These are phyloP conservation scores for Colletotrichum endophyticum DNA, from an alignment of 2,329 filamentous ascomycete species.

Conservation along the genomic window DNA sequence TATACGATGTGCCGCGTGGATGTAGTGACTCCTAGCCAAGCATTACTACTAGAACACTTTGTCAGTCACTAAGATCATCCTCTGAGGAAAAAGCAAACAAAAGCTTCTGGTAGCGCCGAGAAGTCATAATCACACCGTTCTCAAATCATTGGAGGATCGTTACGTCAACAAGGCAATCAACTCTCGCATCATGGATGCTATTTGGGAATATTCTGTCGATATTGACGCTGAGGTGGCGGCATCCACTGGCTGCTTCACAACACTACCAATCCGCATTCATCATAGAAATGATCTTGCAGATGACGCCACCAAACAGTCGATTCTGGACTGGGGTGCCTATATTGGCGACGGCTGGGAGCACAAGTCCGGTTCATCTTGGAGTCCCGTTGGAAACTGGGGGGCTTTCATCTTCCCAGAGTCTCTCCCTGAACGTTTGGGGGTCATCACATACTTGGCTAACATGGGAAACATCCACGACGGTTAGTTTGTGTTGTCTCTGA, in stretches of 20 bases:
- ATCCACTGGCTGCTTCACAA: slow-evolving; percentile 1
- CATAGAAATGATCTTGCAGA: neutral
- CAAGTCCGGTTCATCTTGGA: neutral
- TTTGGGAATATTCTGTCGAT: neutral
- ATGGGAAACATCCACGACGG: slow-evolving; percentile 11
- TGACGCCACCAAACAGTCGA: neutral
- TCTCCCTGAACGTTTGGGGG: neutral
- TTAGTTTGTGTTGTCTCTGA: neutral
- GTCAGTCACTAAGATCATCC: neutral
- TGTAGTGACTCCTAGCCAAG: neutral
- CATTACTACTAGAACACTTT: neutral
- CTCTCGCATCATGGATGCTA: neutral
- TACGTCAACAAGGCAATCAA: neutral
- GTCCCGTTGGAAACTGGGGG: slow-evolving; percentile 1
- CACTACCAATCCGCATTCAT: slow-evolving; percentile 5
- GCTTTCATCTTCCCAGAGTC: slow-evolving; percentile 9
- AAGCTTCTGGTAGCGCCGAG: neutral
- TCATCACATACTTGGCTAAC: neutral
- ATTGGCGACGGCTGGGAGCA: neutral
- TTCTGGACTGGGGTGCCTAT: neutral
- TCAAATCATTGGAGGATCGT: neutral
- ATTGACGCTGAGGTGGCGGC: neutral
- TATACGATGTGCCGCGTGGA: neutral
- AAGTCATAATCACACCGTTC: neutral
- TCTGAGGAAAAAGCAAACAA: neutral